These are phyloP conservation scores for Cutaneotrichosporon sp. DNA, from an alignment of 1,284 basidiomycete species.

Conservation along the genomic window DNA sequence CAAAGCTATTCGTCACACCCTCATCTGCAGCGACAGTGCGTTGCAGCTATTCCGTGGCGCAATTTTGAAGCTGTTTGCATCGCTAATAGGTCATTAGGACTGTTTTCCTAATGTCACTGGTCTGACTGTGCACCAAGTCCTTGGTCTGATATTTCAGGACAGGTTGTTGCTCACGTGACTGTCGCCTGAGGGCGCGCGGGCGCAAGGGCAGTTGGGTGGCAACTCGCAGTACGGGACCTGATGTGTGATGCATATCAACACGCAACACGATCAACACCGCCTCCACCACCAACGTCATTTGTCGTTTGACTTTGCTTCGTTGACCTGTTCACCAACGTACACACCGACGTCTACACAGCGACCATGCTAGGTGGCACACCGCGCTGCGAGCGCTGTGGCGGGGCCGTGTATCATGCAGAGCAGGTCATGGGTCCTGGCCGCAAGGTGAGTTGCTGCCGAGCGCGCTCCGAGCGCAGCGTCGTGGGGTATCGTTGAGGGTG, in stretches of 20 bases:
- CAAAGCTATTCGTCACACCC: no score
- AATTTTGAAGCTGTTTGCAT: no score
- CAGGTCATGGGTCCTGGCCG: constrained; percentile 47
- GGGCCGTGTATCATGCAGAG: constrained; percentile 48
- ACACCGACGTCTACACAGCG: not conserved
- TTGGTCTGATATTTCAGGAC: no score
- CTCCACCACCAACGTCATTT: not conserved
- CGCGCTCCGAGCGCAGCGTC: not conserved
- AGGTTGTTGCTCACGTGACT: not conserved
- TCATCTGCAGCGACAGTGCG: no score
- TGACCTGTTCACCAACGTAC: not conserved
- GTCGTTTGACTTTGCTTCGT: not conserved
- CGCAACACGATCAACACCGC: not conserved
- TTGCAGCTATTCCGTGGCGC: no score
- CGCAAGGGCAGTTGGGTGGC: not conserved
- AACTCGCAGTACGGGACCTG: no score
- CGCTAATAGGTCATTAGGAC: no score
- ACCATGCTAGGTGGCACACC: constrained; percentile 37
- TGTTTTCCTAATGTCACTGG: no score
- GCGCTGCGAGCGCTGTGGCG: constrained; percentile 41
- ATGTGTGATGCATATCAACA: no score
- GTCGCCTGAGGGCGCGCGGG: no score
- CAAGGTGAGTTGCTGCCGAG: constrained; percentile 28
- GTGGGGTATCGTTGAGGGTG: no score
- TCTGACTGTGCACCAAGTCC: no score